phyloP scores from a whole-genome alignment of 257 asterid species.

The Solanum rostratum region DNA sequence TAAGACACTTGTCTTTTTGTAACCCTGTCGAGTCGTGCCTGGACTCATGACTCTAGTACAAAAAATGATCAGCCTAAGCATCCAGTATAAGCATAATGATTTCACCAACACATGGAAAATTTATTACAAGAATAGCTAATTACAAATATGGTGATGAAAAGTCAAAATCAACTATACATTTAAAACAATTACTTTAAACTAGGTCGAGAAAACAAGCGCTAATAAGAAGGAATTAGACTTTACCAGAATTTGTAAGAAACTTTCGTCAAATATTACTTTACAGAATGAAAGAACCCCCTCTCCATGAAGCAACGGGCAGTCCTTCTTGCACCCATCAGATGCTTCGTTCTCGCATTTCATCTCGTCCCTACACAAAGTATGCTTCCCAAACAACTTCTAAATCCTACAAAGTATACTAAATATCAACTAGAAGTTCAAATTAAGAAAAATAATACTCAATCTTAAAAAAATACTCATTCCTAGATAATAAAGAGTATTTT shows the following conservation, averaged over 20 bases:
- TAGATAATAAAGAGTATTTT: background rate
- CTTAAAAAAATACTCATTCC: background rate
- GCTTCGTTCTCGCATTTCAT: background rate
- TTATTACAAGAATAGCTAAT: background rate
- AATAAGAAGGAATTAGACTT: background rate
- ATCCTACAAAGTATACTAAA: background rate
- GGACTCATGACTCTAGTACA: background rate
- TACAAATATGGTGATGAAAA: background rate
- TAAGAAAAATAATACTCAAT: background rate
- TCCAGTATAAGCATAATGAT: background rate
- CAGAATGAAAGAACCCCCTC: slow-evolving; percentile 11
- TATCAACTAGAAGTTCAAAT: background rate
- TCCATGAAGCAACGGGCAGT: slow-evolving; percentile 7
- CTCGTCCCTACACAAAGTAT: background rate
- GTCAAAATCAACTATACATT: background rate
- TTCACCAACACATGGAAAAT: background rate
- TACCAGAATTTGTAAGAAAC: slow-evolving; percentile 11
- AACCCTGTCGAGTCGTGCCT: too few relatives aligned
- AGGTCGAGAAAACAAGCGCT: background rate
- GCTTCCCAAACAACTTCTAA: background rate
- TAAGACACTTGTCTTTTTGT: too few relatives aligned
- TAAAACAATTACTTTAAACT: background rate
- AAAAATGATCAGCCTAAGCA: background rate
- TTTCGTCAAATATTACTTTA: slow-evolving; percentile 14
- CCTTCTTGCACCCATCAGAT: background rate